Percentiles rank a stretch among this genome's conserved stretches.
Conservation (phyloP, 2,329 filamentous ascomycete genomes). For the Arthrobotrys entomopaga region DNA sequence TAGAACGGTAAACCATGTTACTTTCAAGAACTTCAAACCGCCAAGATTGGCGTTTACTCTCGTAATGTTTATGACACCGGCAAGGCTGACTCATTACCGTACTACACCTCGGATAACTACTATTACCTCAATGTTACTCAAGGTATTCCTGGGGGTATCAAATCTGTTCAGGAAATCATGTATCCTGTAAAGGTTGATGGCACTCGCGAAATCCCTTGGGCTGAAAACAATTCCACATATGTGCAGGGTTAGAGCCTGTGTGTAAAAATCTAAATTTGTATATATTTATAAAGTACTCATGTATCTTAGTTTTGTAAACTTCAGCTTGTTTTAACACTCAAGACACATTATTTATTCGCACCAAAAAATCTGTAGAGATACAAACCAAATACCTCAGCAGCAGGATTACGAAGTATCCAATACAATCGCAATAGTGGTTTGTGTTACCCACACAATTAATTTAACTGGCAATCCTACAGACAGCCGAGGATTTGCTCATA, state of each 20-base stretch:
- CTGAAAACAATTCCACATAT: slow-evolving; percentile 25
- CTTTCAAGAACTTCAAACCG: slow-evolving; percentile 46
- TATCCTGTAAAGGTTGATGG: slow-evolving; percentile 53
- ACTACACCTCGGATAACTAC: slow-evolving; percentile 38
- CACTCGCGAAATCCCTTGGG: slow-evolving; percentile 43
- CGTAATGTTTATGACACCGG: slow-evolving; percentile 36
- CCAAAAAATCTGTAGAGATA: too few relatives aligned
- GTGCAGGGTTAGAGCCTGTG: too few relatives aligned
- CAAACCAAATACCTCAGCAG: too few relatives aligned
- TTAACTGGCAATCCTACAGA: neutral
- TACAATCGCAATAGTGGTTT: neutral
- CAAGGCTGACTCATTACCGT: slow-evolving; percentile 32
- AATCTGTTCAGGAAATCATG: slow-evolving; percentile 28
- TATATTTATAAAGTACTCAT: too few relatives aligned
- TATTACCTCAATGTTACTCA: slow-evolving; percentile 66
- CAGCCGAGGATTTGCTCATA: slow-evolving; percentile 5
- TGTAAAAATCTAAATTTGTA: too few relatives aligned
- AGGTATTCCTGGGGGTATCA: slow-evolving; percentile 66
- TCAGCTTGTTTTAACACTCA: too few relatives aligned
- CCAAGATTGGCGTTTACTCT: slow-evolving; percentile 48
- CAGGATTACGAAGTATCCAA: too few relatives aligned
- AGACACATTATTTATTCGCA: too few relatives aligned
- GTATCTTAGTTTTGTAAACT: too few relatives aligned
- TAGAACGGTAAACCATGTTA: slow-evolving; percentile 51
- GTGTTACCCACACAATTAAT: neutral